A percentile compares a stretch with the other conserved stretches of the same genome.
These are phyloP conservation scores for Camellia sinensis DNA, from an alignment of 148 eudicot genomes.

Conservation along the genomic window DNA sequence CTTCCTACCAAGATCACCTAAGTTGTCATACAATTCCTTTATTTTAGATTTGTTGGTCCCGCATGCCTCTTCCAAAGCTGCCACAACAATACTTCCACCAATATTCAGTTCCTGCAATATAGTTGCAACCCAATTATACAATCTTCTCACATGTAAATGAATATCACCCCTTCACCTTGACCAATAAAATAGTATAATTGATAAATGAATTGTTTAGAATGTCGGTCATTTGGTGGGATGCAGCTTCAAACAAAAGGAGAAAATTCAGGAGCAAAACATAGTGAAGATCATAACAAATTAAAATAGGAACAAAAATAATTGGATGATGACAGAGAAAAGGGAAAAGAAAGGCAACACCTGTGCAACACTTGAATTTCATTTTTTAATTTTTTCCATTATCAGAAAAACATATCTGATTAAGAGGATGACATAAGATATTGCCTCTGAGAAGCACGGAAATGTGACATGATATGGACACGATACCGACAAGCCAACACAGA, in stretches of 20 bases:
- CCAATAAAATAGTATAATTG: not conserved
- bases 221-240: not conserved
- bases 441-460: no score
- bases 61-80: constrained; percentile 92
- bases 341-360: not conserved
- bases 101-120: constrained; percentile 77
- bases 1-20: constrained; percentile 92
- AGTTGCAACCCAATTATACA: constrained; percentile 3
- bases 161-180: not conserved
- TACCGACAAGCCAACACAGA: no score
- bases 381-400: not conserved
- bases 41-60: constrained; percentile 78
- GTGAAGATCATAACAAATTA: not conserved
- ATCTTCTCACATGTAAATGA: constrained; percentile 1
- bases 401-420: not conserved
- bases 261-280: not conserved
- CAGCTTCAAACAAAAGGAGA: not conserved
- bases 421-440: not conserved
- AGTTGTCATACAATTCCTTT: constrained; percentile 62
- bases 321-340: not conserved
- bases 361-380: not conserved
- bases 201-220: not conserved
- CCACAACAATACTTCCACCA: constrained; percentile 76
- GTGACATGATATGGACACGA: no score
- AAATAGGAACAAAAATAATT: not conserved